Conservation (phyloP, 2,329 filamentous ascomycete genomes). For the Trichoderma semiorbis region DNA sequence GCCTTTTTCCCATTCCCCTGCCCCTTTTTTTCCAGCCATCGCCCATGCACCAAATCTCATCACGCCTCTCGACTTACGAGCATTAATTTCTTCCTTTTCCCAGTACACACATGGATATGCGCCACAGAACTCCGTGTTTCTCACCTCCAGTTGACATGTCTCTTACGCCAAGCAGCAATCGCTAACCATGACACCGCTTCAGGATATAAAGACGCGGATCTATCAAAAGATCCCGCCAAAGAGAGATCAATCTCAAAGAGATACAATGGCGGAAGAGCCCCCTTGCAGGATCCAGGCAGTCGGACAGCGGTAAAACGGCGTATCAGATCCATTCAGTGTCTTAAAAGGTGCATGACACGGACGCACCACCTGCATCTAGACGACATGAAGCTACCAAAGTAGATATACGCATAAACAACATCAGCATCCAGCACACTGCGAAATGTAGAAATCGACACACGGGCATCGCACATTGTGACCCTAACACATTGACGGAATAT, state of each 20-base stretch:
- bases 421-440: neutral
- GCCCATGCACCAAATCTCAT: constrained; percentile 4
- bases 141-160: neutral
- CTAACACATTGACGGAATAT: neutral
- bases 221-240: neutral
- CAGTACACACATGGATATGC: neutral
- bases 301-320: neutral
- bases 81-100: neutral
- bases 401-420: neutral
- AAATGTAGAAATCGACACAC: neutral
- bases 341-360: neutral
- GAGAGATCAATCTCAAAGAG: neutral
- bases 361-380: neutral
- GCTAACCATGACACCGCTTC: neutral
- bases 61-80: constrained; percentile 1
- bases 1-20: neutral
- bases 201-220: neutral
- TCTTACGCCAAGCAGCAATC: neutral
- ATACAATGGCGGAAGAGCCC: neutral
- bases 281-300: neutral
- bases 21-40: neutral
- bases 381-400: neutral
- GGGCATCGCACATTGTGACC: neutral
- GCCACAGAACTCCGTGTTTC: neutral
- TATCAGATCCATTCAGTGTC: neutral